A percentile compares a stretch with the other conserved stretches of the same genome.
Conservation (phyloP, 2,329 filamentous ascomycete genomes). For the Epichloe festucae region DNA sequence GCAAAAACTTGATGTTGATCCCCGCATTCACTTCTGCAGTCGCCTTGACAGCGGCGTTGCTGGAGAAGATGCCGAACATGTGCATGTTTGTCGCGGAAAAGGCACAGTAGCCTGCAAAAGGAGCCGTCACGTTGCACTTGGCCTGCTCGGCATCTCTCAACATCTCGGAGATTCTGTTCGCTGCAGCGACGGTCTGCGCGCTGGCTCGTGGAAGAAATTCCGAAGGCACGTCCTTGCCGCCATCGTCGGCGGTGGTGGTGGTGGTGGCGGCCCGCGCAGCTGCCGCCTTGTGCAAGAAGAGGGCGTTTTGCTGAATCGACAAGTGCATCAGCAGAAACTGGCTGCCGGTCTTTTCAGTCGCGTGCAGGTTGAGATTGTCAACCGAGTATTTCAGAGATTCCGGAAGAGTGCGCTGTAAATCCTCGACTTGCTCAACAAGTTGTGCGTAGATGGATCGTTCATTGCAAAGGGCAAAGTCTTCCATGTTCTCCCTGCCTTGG, state of each 20-base stretch:
- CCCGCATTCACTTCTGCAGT: constrained; percentile 73
- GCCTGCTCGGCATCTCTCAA: constrained; percentile 63
- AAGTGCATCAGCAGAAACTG: constrained; percentile 92
- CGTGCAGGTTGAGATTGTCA: constrained; percentile 76
- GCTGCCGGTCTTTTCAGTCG: constrained; percentile 72
- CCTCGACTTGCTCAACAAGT: constrained; percentile 58
- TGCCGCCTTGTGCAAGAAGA: constrained; percentile 84
- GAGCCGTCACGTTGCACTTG: constrained; percentile 64
- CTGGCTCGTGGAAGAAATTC: constrained; percentile 66
- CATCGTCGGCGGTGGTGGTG: too few relatives aligned
- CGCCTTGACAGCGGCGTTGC: constrained; percentile 61
- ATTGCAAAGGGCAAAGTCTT: constrained; percentile 69
- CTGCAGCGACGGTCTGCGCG: constrained; percentile 66
- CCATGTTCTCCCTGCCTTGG: constrained; percentile 76
- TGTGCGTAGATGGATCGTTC: constrained; percentile 61
- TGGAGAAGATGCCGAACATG: constrained; percentile 81
- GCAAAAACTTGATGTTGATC: constrained; percentile 79
- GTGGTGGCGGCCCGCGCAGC: constrained; percentile 49
- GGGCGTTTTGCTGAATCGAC: constrained; percentile 72
- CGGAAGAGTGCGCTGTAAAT: constrained; percentile 58
- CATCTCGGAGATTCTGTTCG: constrained; percentile 73
- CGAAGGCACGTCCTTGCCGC: constrained; percentile 58
- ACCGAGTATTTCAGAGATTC: constrained; percentile 57
- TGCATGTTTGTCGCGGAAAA: constrained; percentile 93
- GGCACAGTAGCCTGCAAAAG: constrained; percentile 89